A percentile compares a stretch with the other conserved stretches of the same genome.
Evolutionary conservation across 306 rosid species (phyloP).

Genomic region (Citrullus colocynthis): DNA sequence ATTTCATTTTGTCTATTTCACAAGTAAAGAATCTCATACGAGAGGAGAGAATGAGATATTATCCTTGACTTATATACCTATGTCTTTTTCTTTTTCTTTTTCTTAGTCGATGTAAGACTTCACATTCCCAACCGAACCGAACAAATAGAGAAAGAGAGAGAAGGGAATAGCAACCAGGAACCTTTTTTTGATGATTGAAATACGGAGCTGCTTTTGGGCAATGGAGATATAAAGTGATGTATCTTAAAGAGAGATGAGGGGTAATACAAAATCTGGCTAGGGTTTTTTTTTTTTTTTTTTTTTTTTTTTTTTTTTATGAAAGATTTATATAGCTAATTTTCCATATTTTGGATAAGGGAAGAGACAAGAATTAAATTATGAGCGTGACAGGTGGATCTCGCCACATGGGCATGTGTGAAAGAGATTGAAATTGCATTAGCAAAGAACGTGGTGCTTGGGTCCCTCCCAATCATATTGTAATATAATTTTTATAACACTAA

Average conservation of each 20-base stretch:
- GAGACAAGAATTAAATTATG: constrained; percentile 31
- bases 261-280: background rate
- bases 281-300: background rate
- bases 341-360: constrained; percentile 17
- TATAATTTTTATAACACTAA: background rate
- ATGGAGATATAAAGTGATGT: background rate
- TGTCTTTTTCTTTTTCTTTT: too few relatives aligned
- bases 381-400: constrained; percentile 58
- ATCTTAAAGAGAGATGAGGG: background rate
- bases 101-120: too few relatives aligned
- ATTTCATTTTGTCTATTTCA: too few relatives aligned
- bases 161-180: background rate
- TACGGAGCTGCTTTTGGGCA: background rate
- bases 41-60: too few relatives aligned
- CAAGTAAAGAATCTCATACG: too few relatives aligned
- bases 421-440: constrained; percentile 22
- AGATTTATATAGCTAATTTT: background rate
- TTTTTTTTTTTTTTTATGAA: background rate
- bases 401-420: constrained; percentile 64
- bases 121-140: too few relatives aligned
- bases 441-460: constrained; percentile 38
- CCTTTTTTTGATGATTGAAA: background rate
- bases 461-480: constrained; percentile 5
- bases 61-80: too few relatives aligned
- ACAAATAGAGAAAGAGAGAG: too few relatives aligned